These are phyloP conservation scores for Schizopora paradoxa DNA, from an alignment of 1,284 basidiomycete genomes.

Conservation along the genomic window DNA sequence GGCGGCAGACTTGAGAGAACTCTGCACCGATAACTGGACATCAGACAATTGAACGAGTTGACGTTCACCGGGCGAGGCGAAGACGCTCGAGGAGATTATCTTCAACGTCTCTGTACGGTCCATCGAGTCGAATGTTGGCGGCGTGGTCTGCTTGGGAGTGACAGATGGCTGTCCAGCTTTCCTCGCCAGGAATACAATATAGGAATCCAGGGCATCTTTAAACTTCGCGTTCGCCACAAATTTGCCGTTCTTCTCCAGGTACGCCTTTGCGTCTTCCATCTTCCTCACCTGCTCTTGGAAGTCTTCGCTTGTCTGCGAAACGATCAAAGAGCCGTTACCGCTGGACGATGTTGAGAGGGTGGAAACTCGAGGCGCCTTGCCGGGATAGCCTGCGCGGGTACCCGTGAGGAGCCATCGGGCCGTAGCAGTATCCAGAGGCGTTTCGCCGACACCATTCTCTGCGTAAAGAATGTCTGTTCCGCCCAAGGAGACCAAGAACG, in stretches of 20 bases:
- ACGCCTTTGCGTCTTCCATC: constrained; percentile 2
- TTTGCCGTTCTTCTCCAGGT: constrained; percentile 4
- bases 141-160: not conserved
- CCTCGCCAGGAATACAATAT: constrained; percentile 4
- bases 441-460: constrained; percentile 53
- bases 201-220: constrained; percentile 9
- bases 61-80: constrained; percentile 23
- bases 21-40: constrained; percentile 38
- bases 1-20: constrained; percentile 2
- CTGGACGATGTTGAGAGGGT: too few relatives aligned
- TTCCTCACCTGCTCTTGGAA: constrained; percentile 2
- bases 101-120: constrained; percentile 20
- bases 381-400: constrained; percentile 10
- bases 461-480: constrained; percentile 32
- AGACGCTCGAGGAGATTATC: constrained; percentile 24
- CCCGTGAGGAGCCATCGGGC: constrained; percentile 21
- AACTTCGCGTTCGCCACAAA: constrained; percentile 8
- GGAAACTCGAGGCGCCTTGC: too few relatives aligned
- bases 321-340: too few relatives aligned
- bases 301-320: not conserved
- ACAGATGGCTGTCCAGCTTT: constrained; percentile 1
- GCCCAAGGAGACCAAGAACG: constrained; percentile 33
- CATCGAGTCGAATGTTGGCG: too few relatives aligned
- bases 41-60: constrained; percentile 40
- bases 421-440: constrained; percentile 40